These are phyloP conservation scores for Malus orientalis DNA, from an alignment of 306 rosid genomes.

Conservation along the genomic window DNA sequence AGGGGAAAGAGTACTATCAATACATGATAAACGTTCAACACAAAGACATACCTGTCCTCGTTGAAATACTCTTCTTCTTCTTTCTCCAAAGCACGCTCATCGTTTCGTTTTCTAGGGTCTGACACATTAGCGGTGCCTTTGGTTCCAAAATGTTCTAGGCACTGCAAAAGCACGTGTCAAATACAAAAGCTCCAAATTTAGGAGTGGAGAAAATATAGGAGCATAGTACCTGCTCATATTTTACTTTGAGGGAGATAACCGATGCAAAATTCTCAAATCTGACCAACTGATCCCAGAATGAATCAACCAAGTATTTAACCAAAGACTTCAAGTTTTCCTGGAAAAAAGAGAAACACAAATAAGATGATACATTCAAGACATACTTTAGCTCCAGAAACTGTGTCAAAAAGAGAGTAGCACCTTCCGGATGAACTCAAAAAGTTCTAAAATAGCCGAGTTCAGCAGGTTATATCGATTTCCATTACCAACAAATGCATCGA, in stretches of 20 bases:
- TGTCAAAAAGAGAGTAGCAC: slow-evolving; percentile 30
- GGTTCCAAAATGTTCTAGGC: slow-evolving; percentile 61
- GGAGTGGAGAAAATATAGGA: slow-evolving; percentile 1
- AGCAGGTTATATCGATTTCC: slow-evolving; percentile 95
- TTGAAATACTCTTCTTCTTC: slow-evolving; percentile 93
- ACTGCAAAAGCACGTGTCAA: slow-evolving; percentile 42
- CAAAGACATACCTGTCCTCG: slow-evolving; percentile 61
- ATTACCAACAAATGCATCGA: slow-evolving; percentile 70
- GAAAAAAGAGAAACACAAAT: slow-evolving; percentile 19
- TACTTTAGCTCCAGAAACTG: slow-evolving; percentile 9
- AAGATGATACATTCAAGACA: not conserved
- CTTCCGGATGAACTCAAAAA: slow-evolving; percentile 78
- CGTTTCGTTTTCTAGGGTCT: slow-evolving; percentile 65
- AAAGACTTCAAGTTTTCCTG: slow-evolving; percentile 73
- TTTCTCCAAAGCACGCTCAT: slow-evolving; percentile 86
- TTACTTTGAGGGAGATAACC: slow-evolving; percentile 61
- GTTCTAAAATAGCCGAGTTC: slow-evolving; percentile 82
- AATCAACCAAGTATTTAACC: slow-evolving; percentile 60
- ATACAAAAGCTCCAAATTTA: slow-evolving; percentile 7
- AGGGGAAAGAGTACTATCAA: not conserved
- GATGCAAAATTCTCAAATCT: slow-evolving; percentile 63
- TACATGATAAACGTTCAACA: not conserved
- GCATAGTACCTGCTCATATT: slow-evolving; percentile 79
- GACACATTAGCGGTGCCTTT: slow-evolving; percentile 38
- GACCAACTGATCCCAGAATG: slow-evolving; percentile 77